Evolutionary conservation across 2,329 filamentous ascomycete species (phyloP), one percentile per base, ranked within the genome.

Genomic region (Claviceps humidiphila): DNA sequence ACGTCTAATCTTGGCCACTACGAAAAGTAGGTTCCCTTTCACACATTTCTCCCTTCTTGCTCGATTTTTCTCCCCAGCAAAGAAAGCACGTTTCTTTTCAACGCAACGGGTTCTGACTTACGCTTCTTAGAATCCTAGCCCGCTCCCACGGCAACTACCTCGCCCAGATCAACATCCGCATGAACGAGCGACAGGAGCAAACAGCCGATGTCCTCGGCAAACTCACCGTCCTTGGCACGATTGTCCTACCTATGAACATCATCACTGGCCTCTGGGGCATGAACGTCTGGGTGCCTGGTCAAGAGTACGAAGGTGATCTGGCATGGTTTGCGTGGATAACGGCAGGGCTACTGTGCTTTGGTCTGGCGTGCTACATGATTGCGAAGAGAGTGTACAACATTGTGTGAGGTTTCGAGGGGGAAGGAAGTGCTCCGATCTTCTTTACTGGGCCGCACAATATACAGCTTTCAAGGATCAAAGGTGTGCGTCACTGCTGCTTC

Each of bases 251-350:
- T 11, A 95, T 98, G 90, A 98, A 98, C 66, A 95, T 98, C 64
- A 91, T 98, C 62, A 97, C 93, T 2, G 93, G 93, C 59, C 82
- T 97, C 61, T 98, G 91, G 90, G 93, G 91, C 50, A 97, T 97
- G 91, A 98, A 98, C 74, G 87, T 91, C 39, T 89, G 88, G 74
- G 93, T 98, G 0, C 93, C 93, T 0, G 93, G 93, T 1, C 91
- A 97, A 67, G 85, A 91, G 46, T 73, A 82, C 54, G 89, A 94
- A 58, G 77, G 75, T 16, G 85, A 85, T 60, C 69, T 91, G 50
- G 73, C 71, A 24, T 93, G 87, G 87, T 93, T 90, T 65, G 80
- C 76, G 64, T 81, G 74, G 53, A 81, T 84, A 61, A 93, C 89
- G 1, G 85, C 74, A 1, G 87, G 87, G 0, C 68, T 97, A 46